Conservation (phyloP, 768 basidiomycete genomes). For the Phaffia australis region DNA sequence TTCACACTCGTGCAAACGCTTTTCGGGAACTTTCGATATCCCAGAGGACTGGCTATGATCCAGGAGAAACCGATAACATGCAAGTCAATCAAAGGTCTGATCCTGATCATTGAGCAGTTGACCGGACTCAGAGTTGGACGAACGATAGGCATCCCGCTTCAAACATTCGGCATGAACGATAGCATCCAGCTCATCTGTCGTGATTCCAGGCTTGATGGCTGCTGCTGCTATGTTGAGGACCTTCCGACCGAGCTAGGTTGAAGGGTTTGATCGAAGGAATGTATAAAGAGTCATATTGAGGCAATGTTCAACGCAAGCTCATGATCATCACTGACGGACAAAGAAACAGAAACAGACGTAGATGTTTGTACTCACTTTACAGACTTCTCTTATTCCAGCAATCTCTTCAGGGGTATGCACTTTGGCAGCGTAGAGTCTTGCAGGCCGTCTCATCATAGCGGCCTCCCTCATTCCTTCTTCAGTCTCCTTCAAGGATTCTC, state of each 20-base stretch:
- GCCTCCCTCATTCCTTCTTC: slow-evolving; percentile 39
- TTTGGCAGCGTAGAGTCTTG: slow-evolving; percentile 40
- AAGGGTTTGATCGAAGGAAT: background rate
- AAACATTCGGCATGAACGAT: slow-evolving; percentile 87
- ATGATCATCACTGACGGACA: no score
- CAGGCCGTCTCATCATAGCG: slow-evolving; percentile 30
- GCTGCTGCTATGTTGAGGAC: slow-evolving; percentile 88
- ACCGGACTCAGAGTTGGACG: background rate
- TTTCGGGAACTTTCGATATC: slow-evolving; percentile 85
- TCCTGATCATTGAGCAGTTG: background rate
- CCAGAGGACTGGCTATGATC: slow-evolving; percentile 59
- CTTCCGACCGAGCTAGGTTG: slow-evolving; percentile 67
- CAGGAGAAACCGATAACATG: background rate
- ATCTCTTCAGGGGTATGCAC: slow-evolving; percentile 59
- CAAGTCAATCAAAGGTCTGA: background rate
- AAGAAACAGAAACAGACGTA: background rate
- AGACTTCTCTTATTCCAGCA: slow-evolving; percentile 77
- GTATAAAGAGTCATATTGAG: background rate
- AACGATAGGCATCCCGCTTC: slow-evolving; percentile 73
- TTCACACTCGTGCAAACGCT: slow-evolving; percentile 94
- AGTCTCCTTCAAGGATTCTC: slow-evolving; percentile 46
- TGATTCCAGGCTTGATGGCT: slow-evolving; percentile 75
- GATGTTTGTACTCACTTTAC: slow-evolving; percentile 52
- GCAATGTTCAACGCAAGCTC: background rate
- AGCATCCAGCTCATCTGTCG: slow-evolving; percentile 87